A percentile compares a stretch with the other conserved stretches of the same genome.
These are phyloP conservation scores for Hydnum rufescens DNA, from an alignment of 768 basidiomycete genomes.

Conservation along the genomic window DNA sequence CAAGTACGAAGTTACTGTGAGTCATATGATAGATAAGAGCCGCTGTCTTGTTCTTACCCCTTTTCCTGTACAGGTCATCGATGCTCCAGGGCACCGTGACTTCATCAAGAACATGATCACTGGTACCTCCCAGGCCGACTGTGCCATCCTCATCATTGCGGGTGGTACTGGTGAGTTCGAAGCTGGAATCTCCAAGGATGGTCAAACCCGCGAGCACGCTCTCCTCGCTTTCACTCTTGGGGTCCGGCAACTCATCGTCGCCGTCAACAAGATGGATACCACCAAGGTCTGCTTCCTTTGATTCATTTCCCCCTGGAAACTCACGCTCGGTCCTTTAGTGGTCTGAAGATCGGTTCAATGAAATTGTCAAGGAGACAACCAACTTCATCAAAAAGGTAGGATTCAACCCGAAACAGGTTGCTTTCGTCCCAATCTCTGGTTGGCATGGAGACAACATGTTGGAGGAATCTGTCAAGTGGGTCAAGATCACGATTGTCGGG, in stretches of 20 bases:
- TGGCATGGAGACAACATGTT: conserved; percentile 99
- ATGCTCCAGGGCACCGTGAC: conserved; percentile 98
- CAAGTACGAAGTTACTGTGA: conserved; percentile 78
- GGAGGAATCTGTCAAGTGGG: conserved; percentile 90
- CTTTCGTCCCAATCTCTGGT: conserved; percentile 99
- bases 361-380: conserved; percentile 96
- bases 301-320: not conserved
- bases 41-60: conserved; percentile 4
- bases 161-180: conserved; percentile 99
- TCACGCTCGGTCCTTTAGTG: conserved; percentile 33
- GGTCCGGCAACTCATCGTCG: conserved; percentile 99
- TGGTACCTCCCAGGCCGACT: conserved; percentile 99
- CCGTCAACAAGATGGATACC: conserved; percentile 99
- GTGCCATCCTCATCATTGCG: conserved; percentile 98
- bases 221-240: conserved; percentile 99
- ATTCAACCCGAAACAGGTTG: conserved; percentile 96
- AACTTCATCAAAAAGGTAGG: conserved; percentile 99
- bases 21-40: too few relatives aligned
- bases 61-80: conserved; percentile 54
- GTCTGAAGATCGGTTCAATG: conserved; percentile 98
- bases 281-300: conserved; percentile 33
- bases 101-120: conserved; percentile 99
- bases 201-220: conserved; percentile 99
- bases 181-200: conserved; percentile 99
- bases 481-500: conserved; percentile 3